Evolutionary conservation across 108 stramenopile genomes (phyloP).

Genomic region (Fistulifera pelliculosa): DNA sequence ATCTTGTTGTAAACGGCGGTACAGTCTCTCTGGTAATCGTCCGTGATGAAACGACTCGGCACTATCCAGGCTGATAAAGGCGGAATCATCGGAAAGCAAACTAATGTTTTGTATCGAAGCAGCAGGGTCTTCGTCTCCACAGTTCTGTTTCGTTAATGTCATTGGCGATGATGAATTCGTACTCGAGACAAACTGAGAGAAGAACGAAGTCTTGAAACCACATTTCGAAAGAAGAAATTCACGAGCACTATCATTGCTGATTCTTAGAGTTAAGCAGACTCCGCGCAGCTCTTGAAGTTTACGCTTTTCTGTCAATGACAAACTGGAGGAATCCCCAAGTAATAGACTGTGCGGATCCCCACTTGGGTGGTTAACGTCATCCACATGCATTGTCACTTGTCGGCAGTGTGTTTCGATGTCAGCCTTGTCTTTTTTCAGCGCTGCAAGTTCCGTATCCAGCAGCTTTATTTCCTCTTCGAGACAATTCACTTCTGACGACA

Average conservation of each 20-base stretch:
- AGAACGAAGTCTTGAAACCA: constrained; percentile 14
- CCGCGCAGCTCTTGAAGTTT: constrained; percentile 26
- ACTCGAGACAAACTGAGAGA: not conserved
- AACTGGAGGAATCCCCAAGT: constrained; percentile 1
- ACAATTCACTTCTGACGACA: constrained; percentile 25
- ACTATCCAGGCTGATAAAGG: constrained; percentile 29
- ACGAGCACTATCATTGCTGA: constrained; percentile 11
- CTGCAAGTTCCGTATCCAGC: constrained; percentile 31
- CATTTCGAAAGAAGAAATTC: constrained; percentile 27
- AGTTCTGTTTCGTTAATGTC: constrained; percentile 9
- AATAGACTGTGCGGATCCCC: constrained; percentile 11
- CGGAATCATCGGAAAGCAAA: constrained; percentile 12
- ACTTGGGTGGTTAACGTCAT: not conserved
- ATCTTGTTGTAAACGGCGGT: constrained; percentile 24
- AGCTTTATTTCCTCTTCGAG: constrained; percentile 29
- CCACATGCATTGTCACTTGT: constrained; percentile 1
- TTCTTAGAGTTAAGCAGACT: constrained; percentile 22
- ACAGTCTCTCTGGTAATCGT: constrained; percentile 25
- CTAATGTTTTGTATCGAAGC: constrained; percentile 18
- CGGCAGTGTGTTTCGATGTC: constrained; percentile 14
- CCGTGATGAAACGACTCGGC: constrained; percentile 22
- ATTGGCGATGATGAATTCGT: not conserved
- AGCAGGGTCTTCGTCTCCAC: constrained; percentile 11
- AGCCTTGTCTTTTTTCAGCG: constrained; percentile 28
- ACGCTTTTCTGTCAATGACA: constrained; percentile 12